Percentiles rank a stretch among this genome's conserved stretches.
Evolutionary conservation across 495 filamentous ascomycete genomes (phyloP).

Genomic region (Hyphodiscus hymeniophilus): DNA sequence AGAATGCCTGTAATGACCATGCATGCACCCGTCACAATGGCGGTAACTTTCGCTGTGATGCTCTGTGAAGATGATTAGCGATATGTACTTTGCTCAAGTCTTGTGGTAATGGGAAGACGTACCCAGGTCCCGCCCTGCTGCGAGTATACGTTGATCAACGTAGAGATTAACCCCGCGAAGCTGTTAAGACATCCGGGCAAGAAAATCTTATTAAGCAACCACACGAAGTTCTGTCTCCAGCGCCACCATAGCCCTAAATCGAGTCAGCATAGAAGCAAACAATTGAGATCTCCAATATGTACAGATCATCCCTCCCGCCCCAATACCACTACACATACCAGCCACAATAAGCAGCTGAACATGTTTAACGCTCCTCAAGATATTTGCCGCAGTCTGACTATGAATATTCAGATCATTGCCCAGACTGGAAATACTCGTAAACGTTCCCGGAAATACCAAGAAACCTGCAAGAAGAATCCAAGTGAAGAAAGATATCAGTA

Average conservation of each 20-base stretch:
- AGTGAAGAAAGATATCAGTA: slow-evolving; percentile 20
- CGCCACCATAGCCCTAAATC: slow-evolving; percentile 19
- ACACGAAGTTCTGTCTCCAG: slow-evolving; percentile 34
- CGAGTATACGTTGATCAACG: slow-evolving; percentile 41
- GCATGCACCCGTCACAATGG: slow-evolving; percentile 21
- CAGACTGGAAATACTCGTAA: slow-evolving; percentile 17
- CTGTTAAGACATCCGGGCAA: slow-evolving; percentile 35
- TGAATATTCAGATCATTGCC: neutral
- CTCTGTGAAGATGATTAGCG: slow-evolving; percentile 14
- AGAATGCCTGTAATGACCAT: slow-evolving; percentile 19
- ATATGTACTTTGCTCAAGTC: too few relatives aligned
- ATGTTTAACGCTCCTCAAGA: slow-evolving; percentile 12
- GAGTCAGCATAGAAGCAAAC: too few relatives aligned
- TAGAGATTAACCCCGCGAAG: slow-evolving; percentile 38
- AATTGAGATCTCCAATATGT: too few relatives aligned
- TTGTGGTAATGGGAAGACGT: too few relatives aligned
- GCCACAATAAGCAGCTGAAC: slow-evolving; percentile 15
- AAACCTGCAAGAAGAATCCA: slow-evolving; percentile 35
- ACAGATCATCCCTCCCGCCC: slow-evolving; percentile 25
- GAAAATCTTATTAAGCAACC: slow-evolving; percentile 36
- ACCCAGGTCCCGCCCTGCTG: slow-evolving; percentile 33
- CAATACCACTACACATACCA: slow-evolving; percentile 21
- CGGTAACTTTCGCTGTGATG: slow-evolving; percentile 35
- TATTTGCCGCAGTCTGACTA: neutral
- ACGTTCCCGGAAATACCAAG: slow-evolving; percentile 33